phyloP scores from a whole-genome alignment of 1,284 basidiomycete genomes.

The Fomitopsis palustris region DNA sequence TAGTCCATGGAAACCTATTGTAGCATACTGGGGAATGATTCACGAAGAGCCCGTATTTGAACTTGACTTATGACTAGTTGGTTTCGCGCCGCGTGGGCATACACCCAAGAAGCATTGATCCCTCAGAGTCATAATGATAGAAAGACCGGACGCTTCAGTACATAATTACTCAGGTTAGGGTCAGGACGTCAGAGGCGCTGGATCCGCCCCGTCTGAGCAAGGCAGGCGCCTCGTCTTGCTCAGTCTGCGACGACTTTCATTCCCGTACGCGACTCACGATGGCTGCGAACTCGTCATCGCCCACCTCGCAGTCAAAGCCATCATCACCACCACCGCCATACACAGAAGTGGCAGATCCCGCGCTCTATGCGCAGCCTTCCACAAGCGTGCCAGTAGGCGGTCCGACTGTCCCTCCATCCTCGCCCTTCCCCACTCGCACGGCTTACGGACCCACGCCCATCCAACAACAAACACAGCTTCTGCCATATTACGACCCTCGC shows the following conservation, averaged over 20 bases:
- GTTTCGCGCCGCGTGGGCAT: no score
- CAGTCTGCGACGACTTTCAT: background rate
- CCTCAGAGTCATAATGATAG: background rate
- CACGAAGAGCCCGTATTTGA: no score
- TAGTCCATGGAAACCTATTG: no score
- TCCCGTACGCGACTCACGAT: background rate
- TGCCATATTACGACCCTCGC: constrained; percentile 32
- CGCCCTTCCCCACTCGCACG: constrained; percentile 19
- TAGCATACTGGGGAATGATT: no score
- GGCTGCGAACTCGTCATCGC: constrained; percentile 6
- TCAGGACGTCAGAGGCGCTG: background rate
- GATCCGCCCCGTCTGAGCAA: background rate
- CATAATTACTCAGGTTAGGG: background rate
- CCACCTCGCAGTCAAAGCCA: constrained; percentile 16
- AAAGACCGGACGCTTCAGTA: no score
- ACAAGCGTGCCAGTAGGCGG: constrained; percentile 8
- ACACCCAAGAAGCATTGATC: no score
- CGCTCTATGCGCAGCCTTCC: constrained; percentile 7
- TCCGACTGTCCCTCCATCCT: constrained; percentile 8
- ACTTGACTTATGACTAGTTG: no score
- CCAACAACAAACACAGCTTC: constrained; percentile 24
- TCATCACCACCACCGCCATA: constrained; percentile 27
- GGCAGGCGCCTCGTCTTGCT: background rate
- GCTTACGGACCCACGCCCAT: constrained; percentile 30
- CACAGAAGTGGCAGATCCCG: constrained; percentile 18